Conservation (phyloP, 2,329 filamentous ascomycete species). For the Colletotrichum sp. region DNA sequence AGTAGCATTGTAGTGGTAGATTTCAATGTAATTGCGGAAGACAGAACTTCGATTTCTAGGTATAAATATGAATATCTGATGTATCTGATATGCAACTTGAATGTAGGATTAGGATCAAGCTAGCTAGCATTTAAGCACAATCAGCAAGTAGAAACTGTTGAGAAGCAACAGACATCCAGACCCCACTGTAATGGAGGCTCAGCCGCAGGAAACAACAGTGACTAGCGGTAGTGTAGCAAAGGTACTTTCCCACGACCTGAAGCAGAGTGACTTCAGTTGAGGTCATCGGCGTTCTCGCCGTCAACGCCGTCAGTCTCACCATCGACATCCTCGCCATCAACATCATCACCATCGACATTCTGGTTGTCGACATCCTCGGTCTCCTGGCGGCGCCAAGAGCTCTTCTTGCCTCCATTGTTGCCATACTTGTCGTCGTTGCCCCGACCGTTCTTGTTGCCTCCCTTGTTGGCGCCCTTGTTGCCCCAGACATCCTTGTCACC, state of each 20-base stretch:
- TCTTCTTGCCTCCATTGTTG: neutral
- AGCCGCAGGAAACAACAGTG: neutral
- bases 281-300: neutral
- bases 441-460: neutral
- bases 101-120: neutral
- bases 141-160: neutral
- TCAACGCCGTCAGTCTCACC: neutral
- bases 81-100: neutral
- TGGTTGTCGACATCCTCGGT: neutral
- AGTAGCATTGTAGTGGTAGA: neutral
- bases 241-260: neutral
- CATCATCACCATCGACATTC: neutral
- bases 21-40: neutral
- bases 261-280: neutral
- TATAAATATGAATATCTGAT: neutral
- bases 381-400: neutral
- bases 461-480: neutral
- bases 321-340: neutral
- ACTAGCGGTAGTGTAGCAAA: neutral
- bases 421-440: constrained; percentile 1
- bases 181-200: neutral
- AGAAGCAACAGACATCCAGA: neutral
- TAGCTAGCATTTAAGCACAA: neutral
- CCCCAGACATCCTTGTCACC: neutral
- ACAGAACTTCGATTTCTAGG: neutral